Percentiles rank a stretch among this genome's conserved stretches.
These are phyloP conservation scores for Teratosphaeria zuluensis DNA, from an alignment of 2,329 filamentous ascomycete genomes.

Conservation along the genomic window DNA sequence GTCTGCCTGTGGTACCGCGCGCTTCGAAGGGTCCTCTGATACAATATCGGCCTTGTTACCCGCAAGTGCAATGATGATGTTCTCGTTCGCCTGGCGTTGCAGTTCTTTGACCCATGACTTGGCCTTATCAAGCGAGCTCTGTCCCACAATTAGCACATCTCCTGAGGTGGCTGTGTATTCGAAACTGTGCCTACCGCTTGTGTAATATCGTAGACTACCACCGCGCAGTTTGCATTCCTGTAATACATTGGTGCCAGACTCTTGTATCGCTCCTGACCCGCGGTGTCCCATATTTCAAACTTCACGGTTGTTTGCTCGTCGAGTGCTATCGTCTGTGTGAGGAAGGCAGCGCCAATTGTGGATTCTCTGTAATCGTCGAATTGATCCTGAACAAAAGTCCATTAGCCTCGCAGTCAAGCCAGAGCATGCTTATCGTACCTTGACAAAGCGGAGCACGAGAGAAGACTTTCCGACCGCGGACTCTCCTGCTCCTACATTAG, in stretches of 20 bases:
- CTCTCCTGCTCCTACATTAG: constrained; percentile 47
- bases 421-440: constrained; percentile 48
- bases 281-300: constrained; percentile 99
- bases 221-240: constrained; percentile 96
- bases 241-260: constrained; percentile 99
- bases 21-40: constrained; percentile 88
- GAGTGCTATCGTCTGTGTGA: constrained; percentile 96
- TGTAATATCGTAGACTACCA: constrained; percentile 98
- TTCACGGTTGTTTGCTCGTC: constrained; percentile 98
- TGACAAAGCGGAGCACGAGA: constrained; percentile 94
- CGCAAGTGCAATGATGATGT: constrained; percentile 96
- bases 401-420: background rate
- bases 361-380: constrained; percentile 98
- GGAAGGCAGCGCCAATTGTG: constrained; percentile 94
- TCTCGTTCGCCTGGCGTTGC: constrained; percentile 97
- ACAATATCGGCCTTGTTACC: constrained; percentile 98
- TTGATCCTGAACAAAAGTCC: constrained; percentile 61
- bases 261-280: constrained; percentile 97
- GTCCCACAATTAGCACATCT: constrained; percentile 16
- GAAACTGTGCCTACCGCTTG: constrained; percentile 64
- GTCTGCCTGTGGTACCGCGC: constrained; percentile 78
- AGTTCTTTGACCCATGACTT: constrained; percentile 99
- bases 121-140: constrained; percentile 97
- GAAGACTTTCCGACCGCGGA: constrained; percentile 99
- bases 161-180: background rate